Percentiles rank a stretch among this genome's conserved stretches.
Conservation (phyloP, 2,329 filamentous ascomycete species). For the Apiospora koreana region DNA sequence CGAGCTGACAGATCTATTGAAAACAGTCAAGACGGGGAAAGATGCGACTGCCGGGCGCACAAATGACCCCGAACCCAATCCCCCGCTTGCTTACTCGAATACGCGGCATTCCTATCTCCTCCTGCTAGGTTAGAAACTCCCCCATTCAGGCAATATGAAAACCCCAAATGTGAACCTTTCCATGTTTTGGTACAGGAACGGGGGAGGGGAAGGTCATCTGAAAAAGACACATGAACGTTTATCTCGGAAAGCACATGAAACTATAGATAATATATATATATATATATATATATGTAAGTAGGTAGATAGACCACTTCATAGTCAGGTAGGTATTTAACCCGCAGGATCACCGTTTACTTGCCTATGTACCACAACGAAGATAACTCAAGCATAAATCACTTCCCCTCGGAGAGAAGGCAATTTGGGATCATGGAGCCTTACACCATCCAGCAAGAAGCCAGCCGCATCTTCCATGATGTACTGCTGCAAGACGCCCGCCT, state of each 20-base stretch:
- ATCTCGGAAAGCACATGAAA: too few relatives aligned
- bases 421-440: conserved; percentile 16
- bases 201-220: neutral
- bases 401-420: neutral
- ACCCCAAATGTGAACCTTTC: neutral
- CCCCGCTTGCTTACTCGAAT: too few relatives aligned
- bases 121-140: too few relatives aligned
- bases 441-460: conserved; percentile 31
- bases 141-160: neutral
- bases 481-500: conserved; percentile 28
- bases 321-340: neutral
- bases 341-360: neutral
- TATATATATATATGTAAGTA: too few relatives aligned
- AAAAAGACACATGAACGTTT: too few relatives aligned
- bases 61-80: neutral
- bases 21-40: too few relatives aligned
- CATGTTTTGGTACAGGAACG: neutral
- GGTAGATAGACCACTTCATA: neutral
- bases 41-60: neutral
- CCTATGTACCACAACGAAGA: neutral
- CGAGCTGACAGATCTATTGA: too few relatives aligned
- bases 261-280: neutral
- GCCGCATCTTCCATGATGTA: conserved; percentile 27
- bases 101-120: too few relatives aligned
- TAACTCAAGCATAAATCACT: neutral